Evolutionary conservation across 768 basidiomycete species (phyloP), one percentile per base, ranked within the genome.

Genomic region (Epithele typhae): DNA sequence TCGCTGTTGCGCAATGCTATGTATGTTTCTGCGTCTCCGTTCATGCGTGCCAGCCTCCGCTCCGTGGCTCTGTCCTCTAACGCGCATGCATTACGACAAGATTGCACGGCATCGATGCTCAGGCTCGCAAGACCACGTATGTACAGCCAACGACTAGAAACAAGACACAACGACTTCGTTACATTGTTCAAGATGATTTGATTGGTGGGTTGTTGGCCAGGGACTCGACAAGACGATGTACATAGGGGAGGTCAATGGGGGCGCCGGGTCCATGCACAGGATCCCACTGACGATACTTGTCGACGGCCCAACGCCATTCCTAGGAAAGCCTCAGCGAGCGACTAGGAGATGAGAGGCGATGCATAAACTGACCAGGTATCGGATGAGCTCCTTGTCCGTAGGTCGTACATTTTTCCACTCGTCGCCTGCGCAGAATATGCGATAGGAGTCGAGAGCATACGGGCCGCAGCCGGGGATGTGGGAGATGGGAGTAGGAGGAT

Each of bases 401-500:
- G 87, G 84, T 56, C 71, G 65, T 12, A 87, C 84, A 0, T 54
- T 45, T 56, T 78, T 77, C 87, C 86, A 88, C 45, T 78, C 79
- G 10, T 73, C 70, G 9, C 47, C 57, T 5, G 30, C 48, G 49
- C 77, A 85, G 61, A 85, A 89, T 17, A 89, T 86, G 33, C 84
- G 74, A 55, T 86, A 85, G 4, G 82, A 87, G 59, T 89, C 87
- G 1, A 85, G 70, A 1, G 87, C 87, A 49, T 89, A 90, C 3
- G 69, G 66, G 0, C 87, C 86, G 1, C 80, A 70, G 0, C 85
- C 85, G 0, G 82, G 79, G 22, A 82, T 71, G 54, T 81, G 74
- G 33, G 78, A 77, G 44, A 81, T 65, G 10, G 75, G 66, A 9
- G 77, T 79, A 5, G 65, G 58, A 1, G 74, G 72, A 51, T 79